Evolutionary conservation across 1,284 basidiomycete genomes (phyloP).

Genomic region (Phaffia rhodozyma): DNA sequence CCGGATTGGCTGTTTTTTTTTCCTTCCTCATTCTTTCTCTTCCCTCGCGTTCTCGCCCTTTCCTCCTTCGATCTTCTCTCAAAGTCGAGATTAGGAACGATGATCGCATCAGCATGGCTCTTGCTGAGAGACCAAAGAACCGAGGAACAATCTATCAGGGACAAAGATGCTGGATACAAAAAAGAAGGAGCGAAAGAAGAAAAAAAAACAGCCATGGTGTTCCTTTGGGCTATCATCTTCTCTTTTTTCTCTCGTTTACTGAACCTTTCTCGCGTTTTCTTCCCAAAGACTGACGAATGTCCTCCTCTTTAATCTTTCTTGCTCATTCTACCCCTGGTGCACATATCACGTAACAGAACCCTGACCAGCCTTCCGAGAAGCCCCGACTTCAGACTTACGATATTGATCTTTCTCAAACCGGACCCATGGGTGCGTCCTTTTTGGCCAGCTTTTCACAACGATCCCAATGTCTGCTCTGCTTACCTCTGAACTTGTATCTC

Average conservation of each 20-base stretch:
- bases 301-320: not conserved
- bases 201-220: no score
- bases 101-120: no score
- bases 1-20: not conserved
- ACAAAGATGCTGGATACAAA: no score
- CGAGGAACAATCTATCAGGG: no score
- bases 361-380: conserved; percentile 85
- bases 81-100: no score
- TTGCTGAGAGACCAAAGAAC: no score
- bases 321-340: not conserved
- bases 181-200: no score
- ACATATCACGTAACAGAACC: conserved; percentile 50
- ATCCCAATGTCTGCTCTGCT: not conserved
- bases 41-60: no score
- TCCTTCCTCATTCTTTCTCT: not conserved
- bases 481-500: not conserved
- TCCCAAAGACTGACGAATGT: not conserved
- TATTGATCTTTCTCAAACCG: conserved; percentile 86
- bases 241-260: no score
- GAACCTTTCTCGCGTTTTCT: no score
- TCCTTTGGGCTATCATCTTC: no score
- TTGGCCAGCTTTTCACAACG: not conserved
- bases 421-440: conserved; percentile 59
- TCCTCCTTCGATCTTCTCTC: no score
- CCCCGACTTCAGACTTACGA: conserved; percentile 83